Conservation (phyloP, 345 rosid species). For the Lepidium africanum region DNA sequence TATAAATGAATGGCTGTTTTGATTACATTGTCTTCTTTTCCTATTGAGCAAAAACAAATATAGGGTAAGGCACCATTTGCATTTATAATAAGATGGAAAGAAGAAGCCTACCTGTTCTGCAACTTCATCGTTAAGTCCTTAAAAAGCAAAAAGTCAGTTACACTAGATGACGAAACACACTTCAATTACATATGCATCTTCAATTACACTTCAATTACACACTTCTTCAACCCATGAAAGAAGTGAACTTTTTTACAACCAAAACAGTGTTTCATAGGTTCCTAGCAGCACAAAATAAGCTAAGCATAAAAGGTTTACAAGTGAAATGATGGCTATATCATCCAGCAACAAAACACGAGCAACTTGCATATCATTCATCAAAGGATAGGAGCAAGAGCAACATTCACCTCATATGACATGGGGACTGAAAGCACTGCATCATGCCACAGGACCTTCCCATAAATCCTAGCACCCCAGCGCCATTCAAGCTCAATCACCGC, state of each 20-base stretch:
- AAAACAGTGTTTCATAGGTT: neutral
- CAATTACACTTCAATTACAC: neutral
- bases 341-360: neutral
- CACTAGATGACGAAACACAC: neutral
- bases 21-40: neutral
- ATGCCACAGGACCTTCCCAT: slow-evolving; percentile 55
- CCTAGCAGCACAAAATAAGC: neutral
- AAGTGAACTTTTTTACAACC: neutral
- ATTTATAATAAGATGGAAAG: neutral
- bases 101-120: neutral
- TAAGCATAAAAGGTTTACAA: neutral
- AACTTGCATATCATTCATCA: neutral
- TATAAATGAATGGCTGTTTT: neutral
- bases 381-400: slow-evolving; percentile 38
- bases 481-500: slow-evolving; percentile 48
- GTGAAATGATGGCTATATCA: neutral
- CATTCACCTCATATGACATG: slow-evolving; percentile 31
- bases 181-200: neutral
- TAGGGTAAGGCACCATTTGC: neutral
- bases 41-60: neutral
- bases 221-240: neutral
- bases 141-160: neutral
- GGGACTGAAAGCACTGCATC: slow-evolving; percentile 27
- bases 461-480: slow-evolving; percentile 31
- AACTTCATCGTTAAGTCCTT: neutral